These are phyloP conservation scores for Claviceps quebecensis DNA, from an alignment of 2,329 filamentous ascomycete genomes.

Conservation along the genomic window DNA sequence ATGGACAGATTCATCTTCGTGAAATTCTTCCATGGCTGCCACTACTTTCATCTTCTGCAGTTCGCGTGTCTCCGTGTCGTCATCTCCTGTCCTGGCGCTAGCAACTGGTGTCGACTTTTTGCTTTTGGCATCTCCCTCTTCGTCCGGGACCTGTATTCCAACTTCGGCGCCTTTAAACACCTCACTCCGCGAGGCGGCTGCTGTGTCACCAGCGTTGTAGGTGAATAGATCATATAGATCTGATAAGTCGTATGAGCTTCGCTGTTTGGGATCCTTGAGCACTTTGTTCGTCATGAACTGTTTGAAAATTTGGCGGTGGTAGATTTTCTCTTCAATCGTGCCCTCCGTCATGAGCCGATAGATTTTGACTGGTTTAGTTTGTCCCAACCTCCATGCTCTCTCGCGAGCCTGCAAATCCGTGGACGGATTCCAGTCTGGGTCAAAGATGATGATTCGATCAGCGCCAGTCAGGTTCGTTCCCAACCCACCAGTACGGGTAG, in stretches of 20 bases:
- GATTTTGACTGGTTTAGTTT: conserved; percentile 89
- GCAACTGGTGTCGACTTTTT: conserved; percentile 5
- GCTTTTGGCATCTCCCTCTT: conserved; percentile 2
- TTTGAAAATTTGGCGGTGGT: conserved; percentile 96
- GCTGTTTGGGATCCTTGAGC: conserved; percentile 82
- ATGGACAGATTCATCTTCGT: conserved; percentile 34
- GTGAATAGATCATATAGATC: conserved; percentile 89
- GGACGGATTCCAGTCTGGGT: conserved; percentile 97
- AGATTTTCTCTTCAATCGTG: conserved; percentile 98
- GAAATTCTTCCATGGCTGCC: conserved; percentile 50
- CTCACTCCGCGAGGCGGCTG: conserved; percentile 62
- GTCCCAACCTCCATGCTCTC: conserved; percentile 86
- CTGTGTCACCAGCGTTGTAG: conserved; percentile 37
- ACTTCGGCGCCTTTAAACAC: conserved; percentile 84
- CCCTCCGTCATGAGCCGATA: conserved; percentile 97
- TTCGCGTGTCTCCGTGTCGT: conserved; percentile 23
- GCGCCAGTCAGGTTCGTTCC: conserved; percentile 92
- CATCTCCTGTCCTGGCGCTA: conserved; percentile 4
- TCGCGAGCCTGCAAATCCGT: conserved; percentile 93
- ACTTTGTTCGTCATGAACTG: conserved; percentile 97
- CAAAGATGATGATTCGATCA: conserved; percentile 92
- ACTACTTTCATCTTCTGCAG: conserved; percentile 45
- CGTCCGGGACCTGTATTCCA: conserved; percentile 11
- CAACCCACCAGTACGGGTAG: conserved; percentile 87
- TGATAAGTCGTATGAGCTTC: conserved; percentile 76